A percentile compares a stretch with the other conserved stretches of the same genome.
Evolutionary conservation across 257 asterid genomes (phyloP).

Genomic region (Petrea volubilis): DNA sequence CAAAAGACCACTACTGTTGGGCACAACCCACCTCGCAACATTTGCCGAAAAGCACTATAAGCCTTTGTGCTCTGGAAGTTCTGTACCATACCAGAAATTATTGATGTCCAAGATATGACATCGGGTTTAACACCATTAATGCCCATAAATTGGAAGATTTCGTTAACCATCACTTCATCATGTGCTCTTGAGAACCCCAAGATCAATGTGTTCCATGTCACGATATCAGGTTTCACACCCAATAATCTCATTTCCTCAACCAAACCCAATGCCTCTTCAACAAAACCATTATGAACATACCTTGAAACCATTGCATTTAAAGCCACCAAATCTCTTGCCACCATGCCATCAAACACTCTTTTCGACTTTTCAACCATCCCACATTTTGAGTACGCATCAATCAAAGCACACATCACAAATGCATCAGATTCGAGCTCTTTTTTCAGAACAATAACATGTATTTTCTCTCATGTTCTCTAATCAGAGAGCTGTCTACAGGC

Average conservation of each 20-base stretch:
- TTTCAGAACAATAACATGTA: slow-evolving; percentile 53
- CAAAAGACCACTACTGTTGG: slow-evolving; percentile 57
- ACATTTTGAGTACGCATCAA: slow-evolving; percentile 69
- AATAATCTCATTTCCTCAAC: slow-evolving; percentile 43
- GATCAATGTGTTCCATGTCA: slow-evolving; percentile 66
- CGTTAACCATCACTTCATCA: slow-evolving; percentile 38
- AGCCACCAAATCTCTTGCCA: slow-evolving; percentile 53
- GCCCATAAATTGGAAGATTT: slow-evolving; percentile 42
- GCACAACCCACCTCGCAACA: slow-evolving; percentile 44
- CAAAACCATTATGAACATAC: slow-evolving; percentile 41
- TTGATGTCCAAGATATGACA: slow-evolving; percentile 71
- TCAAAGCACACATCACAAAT: slow-evolving; percentile 55
- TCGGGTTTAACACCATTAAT: slow-evolving; percentile 53
- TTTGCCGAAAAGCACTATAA: slow-evolving; percentile 37
- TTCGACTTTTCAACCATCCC: slow-evolving; percentile 47
- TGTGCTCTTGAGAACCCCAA: slow-evolving; percentile 70
- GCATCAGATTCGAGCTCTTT: slow-evolving; percentile 44
- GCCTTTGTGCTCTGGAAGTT: slow-evolving; percentile 52
- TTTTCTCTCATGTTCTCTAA: slow-evolving; percentile 41
- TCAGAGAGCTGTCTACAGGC: slow-evolving; percentile 70
- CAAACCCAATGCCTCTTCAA: slow-evolving; percentile 38
- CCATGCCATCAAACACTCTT: slow-evolving; percentile 51
- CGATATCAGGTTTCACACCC: slow-evolving; percentile 53
- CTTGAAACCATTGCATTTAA: slow-evolving; percentile 71
- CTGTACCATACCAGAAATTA: slow-evolving; percentile 68